Evolutionary conservation across 768 basidiomycete species (phyloP), one percentile per base, ranked within the genome.

Genomic region (Auriscalpium orientale): DNA sequence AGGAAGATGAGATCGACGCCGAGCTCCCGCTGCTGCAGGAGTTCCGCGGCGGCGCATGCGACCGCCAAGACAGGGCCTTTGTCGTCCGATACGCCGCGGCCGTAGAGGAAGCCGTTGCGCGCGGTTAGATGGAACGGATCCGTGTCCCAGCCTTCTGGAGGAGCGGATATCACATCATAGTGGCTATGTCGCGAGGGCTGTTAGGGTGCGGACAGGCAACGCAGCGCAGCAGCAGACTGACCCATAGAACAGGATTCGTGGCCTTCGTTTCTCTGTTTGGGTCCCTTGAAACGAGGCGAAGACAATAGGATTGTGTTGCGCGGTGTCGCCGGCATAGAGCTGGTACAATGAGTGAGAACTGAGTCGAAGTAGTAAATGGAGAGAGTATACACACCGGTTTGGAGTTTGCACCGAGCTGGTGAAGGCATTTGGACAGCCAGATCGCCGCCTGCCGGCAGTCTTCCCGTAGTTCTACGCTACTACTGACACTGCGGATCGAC

Each of bases 381-480:
- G 45, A 37, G 16, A 51, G 18, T 18, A 33, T n/a, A 51, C 55
- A 28, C 8, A 49, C 49, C n/a, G 47, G 38, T 48, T 36, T 6
- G 51, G 93, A 81, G 38, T 86, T 79, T 3, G 94, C 95, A 15
- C 97, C 97, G 18, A 98, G 79, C 68, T 95, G 91, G 1, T 78
- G 78, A 15, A 99, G 73, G 63, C 91, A 91, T 62, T 91, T 93
- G 65, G 88, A 87, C 55, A 98, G 71, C 85, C 93, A 94, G 46
- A 95, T 86, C 6, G 93, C 94, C 1, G 92, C 90, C 66, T 98
- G 95, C 52, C 93, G 80, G 67, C 97, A 99, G 66, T 95, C 87
- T 68, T 92, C 91, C 54, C 82, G 78, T 66, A 89, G 82, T 1
- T 71, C 66, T 1, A 81, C 77, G 55, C 77, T 76, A 49, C 79